Evolutionary conservation across 2,329 filamentous ascomycete species (phyloP), one percentile per base, ranked within the genome.

Genomic region (Alternaria alternata): DNA sequence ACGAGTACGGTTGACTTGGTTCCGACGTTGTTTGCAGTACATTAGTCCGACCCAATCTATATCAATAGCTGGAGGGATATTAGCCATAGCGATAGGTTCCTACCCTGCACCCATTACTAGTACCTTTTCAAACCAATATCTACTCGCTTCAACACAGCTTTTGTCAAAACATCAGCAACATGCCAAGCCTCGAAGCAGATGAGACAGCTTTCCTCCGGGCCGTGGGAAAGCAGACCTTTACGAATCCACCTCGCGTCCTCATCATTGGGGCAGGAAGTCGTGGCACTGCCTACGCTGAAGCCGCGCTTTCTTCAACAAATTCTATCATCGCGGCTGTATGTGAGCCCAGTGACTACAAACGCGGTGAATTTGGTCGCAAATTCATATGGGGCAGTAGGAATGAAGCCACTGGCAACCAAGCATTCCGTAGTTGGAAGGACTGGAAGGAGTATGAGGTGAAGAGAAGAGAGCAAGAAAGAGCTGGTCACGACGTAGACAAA

Each of bases 261-360:
- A 58, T 81, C 64, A 77, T 81, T 48, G 79, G 79, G 30, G 79
- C 75, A 12, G 79, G 79, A 20, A 76, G 74, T 28, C 73, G 78
- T 7, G 79, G 79, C 34, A 70, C 68, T 4, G 71, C 77, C 0
- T 81, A 81, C 52, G 77, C 78, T 6, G 18, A 51, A n/a, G 69
- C 73, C 1, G 44, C 69, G 2, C 51, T 58, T 0, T 9, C 56
- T 2, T 62, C 61, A 5, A 77, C 73, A 7, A 77, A 76, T 57
- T 92, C 90, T 6, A 75, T 89, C 32, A 87, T 98, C 61, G 87
- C 86, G 22, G 91, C 91, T 26, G 87, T 99, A 16, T 93, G 91
- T 22, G 95, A 98, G 69, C 93, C 94, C 0, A 83, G 92, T 66
- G 76, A 84, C 14, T 95, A 89, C 80, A 96, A 96, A 79, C 88